These are phyloP conservation scores for Edaphochlamys debaryana DNA, from an alignment of 139 green algal genomes.

Conservation along the genomic window DNA sequence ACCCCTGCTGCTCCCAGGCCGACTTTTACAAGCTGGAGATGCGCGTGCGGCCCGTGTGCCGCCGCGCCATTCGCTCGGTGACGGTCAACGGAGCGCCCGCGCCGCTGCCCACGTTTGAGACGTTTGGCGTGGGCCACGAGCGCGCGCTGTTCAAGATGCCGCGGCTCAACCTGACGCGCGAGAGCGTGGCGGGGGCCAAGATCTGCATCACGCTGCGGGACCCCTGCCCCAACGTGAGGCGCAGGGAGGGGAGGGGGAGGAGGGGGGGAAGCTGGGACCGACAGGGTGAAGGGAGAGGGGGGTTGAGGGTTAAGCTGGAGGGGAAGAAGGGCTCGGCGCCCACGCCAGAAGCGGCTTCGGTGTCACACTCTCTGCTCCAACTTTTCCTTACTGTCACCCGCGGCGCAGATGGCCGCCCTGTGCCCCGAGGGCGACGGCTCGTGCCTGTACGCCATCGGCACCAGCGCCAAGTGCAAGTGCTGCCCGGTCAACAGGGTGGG, in stretches of 20 bases:
- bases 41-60: slow-evolving; percentile 23
- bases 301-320: too few relatives aligned
- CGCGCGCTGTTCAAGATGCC: slow-evolving; percentile 37
- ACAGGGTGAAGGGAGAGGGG: too few relatives aligned
- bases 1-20: slow-evolving; percentile 11
- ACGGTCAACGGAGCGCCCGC: slow-evolving; percentile 22
- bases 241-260: too few relatives aligned
- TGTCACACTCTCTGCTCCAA: too few relatives aligned
- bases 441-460: slow-evolving; percentile 33
- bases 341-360: too few relatives aligned
- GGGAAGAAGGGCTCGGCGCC: too few relatives aligned
- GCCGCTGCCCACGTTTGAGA: slow-evolving; percentile 9
- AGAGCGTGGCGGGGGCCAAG: slow-evolving; percentile 18
- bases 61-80: slow-evolving; percentile 28
- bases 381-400: too few relatives aligned
- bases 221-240: slow-evolving; percentile 43
- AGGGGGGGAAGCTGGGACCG: too few relatives aligned
- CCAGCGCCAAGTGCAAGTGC: not conserved
- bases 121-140: not conserved
- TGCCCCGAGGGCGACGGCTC: slow-evolving; percentile 35
- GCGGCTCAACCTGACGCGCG: slow-evolving; percentile 5
- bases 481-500: slow-evolving; percentile 34
- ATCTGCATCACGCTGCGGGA: slow-evolving; percentile 38
- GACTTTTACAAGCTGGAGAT: slow-evolving; percentile 39
- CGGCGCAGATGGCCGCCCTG: too few relatives aligned